Evolutionary conservation across 306 rosid species (phyloP).

Genomic region (Argentina anserina): DNA sequence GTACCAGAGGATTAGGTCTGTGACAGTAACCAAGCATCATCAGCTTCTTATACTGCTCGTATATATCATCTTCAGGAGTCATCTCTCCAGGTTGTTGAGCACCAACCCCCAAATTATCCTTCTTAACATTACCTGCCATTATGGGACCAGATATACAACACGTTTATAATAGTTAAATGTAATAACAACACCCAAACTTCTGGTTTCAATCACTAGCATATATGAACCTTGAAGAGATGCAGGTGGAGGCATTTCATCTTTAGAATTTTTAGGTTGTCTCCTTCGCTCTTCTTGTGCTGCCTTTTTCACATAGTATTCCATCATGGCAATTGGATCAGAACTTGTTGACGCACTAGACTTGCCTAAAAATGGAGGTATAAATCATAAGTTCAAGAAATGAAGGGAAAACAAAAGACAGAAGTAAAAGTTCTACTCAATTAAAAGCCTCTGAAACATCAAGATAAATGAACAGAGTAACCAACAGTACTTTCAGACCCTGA

Average conservation of each 20-base stretch:
- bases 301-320: conserved; percentile 95
- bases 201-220: conserved; percentile 21
- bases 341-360: conserved; percentile 56
- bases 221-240: conserved; percentile 84
- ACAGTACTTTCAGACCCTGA: background rate
- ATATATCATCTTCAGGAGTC: conserved; percentile 83
- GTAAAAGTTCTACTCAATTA: background rate
- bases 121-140: conserved; percentile 86
- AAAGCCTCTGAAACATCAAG: background rate
- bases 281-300: conserved; percentile 89
- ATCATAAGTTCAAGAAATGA: background rate
- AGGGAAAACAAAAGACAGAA: background rate
- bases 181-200: conserved; percentile 8
- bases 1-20: conserved; percentile 97
- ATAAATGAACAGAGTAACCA: background rate
- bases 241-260: conserved; percentile 99
- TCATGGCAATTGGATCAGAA: conserved; percentile 82
- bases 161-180: too few species aligned
- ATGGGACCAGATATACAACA: conserved; percentile 40
- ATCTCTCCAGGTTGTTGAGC: conserved; percentile 95
- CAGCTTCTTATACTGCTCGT: conserved; percentile 95
- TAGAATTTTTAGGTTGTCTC: conserved; percentile 80
- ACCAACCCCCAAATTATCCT: conserved; percentile 92
- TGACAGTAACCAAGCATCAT: conserved; percentile 99
- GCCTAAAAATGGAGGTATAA: conserved; percentile 33